Evolutionary conservation across 176 grass and related monocot genomes (phyloP).

Genomic region (Avena insularis): DNA sequence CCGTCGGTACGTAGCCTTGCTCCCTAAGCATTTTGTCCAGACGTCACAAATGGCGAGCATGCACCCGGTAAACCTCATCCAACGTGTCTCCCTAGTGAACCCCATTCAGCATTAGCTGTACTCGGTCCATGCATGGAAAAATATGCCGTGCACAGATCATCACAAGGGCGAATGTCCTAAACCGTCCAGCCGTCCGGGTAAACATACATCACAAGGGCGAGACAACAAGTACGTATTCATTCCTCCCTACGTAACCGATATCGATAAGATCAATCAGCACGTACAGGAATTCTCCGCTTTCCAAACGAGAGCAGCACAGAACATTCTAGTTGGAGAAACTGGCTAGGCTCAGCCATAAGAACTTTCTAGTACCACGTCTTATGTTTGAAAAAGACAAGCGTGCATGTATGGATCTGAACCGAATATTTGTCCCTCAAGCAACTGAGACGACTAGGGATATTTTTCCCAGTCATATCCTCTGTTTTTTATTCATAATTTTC

Average conservation of each 20-base stretch:
- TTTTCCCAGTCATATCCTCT: background rate
- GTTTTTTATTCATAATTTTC: background rate
- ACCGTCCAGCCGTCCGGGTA: too few relatives aligned
- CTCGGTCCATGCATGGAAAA: too few relatives aligned
- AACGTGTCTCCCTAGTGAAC: background rate
- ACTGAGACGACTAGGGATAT: background rate
- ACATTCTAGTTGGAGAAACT: background rate
- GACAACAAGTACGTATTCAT: background rate
- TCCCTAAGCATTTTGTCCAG: background rate
- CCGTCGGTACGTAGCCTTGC: background rate
- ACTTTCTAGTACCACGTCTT: background rate
- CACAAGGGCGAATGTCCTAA: background rate
- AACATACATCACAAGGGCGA: background rate
- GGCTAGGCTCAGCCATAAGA: background rate
- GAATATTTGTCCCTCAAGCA: background rate
- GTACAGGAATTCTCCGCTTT: background rate
- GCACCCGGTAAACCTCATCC: background rate
- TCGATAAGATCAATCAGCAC: background rate
- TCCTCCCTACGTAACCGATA: background rate
- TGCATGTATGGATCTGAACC: background rate
- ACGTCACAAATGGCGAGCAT: background rate
- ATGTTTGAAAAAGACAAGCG: background rate
- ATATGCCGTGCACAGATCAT: too few relatives aligned
- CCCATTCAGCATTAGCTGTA: background rate
- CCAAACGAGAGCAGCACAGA: background rate